phyloP scores from a whole-genome alignment of 192 early-diverging fungal species.

The Phlyctochytrium arcticum region DNA sequence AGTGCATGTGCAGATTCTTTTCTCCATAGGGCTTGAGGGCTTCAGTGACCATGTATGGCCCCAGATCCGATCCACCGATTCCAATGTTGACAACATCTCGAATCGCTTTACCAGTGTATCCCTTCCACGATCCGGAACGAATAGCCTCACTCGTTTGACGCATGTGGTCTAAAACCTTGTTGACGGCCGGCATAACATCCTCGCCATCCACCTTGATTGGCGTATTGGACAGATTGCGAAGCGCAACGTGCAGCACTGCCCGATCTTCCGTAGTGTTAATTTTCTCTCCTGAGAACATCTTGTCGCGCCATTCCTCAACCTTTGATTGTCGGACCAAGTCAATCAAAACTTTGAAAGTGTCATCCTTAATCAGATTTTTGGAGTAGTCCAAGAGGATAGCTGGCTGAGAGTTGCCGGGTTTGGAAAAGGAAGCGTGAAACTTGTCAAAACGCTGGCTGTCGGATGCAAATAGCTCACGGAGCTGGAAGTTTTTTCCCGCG shows the following conservation, averaged over 20 bases:
- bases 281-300: slow-evolving; percentile 92
- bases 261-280: slow-evolving; percentile 98
- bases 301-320: slow-evolving; percentile 80
- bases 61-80: slow-evolving; percentile 97
- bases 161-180: slow-evolving; percentile 93
- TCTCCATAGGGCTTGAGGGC: slow-evolving; percentile 91
- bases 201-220: slow-evolving; percentile 85
- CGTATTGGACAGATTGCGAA: slow-evolving; percentile 77
- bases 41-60: slow-evolving; percentile 99
- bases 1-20: slow-evolving; percentile 77
- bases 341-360: slow-evolving; percentile 75
- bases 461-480: slow-evolving; percentile 75
- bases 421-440: slow-evolving; percentile 69
- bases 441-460: slow-evolving; percentile 75
- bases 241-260: slow-evolving; percentile 91
- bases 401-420: slow-evolving; percentile 41
- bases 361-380: slow-evolving; percentile 87
- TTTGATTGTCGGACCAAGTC: slow-evolving; percentile 78
- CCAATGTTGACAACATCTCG: slow-evolving; percentile 98
- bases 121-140: slow-evolving; percentile 90
- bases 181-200: slow-evolving; percentile 94
- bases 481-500: slow-evolving; percentile 64
- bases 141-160: slow-evolving; percentile 74
- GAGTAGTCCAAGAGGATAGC: slow-evolving; percentile 90
- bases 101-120: slow-evolving; percentile 92